phyloP scores from a whole-genome alignment of 768 basidiomycete genomes.

The Rhizopogon salebrosus region DNA sequence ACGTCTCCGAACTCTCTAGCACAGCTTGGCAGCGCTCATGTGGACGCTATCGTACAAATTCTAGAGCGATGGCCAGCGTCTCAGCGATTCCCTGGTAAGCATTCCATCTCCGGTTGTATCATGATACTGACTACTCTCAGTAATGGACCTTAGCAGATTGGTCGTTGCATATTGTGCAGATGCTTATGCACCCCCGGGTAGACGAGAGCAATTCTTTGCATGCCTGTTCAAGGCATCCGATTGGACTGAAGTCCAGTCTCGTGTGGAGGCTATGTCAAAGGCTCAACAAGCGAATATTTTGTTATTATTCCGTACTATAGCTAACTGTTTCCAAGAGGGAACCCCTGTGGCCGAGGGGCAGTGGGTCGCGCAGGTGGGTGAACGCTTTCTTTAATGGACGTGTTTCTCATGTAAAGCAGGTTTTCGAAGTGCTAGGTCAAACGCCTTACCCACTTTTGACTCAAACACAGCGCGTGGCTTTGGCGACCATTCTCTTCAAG shows the following conservation, averaged over 20 bases:
- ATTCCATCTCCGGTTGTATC: background rate
- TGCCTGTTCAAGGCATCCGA: constrained; percentile 64
- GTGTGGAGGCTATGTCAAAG: constrained; percentile 57
- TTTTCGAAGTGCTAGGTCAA: constrained; percentile 48
- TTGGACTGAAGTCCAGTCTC: constrained; percentile 44
- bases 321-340: constrained; percentile 71
- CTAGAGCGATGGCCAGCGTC: constrained; percentile 71
- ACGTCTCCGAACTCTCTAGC: constrained; percentile 23
- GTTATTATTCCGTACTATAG: constrained; percentile 70
- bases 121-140: constrained; percentile 30
- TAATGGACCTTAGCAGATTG: constrained; percentile 82
- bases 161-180: constrained; percentile 60
- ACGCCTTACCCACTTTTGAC: constrained; percentile 50
- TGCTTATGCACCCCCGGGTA: constrained; percentile 37
- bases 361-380: constrained; percentile 49
- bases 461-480: constrained; percentile 69
- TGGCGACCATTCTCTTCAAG: constrained; percentile 88
- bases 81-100: constrained; percentile 66
- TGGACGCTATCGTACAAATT: constrained; percentile 58
- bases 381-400: background rate
- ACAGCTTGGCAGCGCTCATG: constrained; percentile 40
- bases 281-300: constrained; percentile 80
- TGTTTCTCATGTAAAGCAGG: constrained; percentile 31
- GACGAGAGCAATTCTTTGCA: constrained; percentile 51
- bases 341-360: constrained; percentile 33